These are phyloP conservation scores for barley (Hordeum vulgare) DNA, from an alignment of 176 grass and related monocot species.

Conservation along the genomic window DNA sequence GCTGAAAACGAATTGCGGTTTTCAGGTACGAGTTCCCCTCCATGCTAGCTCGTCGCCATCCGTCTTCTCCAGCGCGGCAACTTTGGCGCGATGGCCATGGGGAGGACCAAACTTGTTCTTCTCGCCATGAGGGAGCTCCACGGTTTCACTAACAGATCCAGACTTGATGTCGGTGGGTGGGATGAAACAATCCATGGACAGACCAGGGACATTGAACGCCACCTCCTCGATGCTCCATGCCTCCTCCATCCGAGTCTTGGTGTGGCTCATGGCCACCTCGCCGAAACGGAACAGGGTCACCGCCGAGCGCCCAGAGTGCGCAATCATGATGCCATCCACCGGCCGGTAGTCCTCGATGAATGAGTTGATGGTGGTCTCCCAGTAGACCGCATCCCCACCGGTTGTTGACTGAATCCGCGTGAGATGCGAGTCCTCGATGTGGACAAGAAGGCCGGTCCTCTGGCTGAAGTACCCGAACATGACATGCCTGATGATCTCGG, in stretches of 20 bases:
- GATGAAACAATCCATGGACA: constrained; percentile 77
- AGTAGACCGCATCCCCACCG: constrained; percentile 48
- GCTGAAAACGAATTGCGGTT: constrained; percentile 18
- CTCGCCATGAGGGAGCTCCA: constrained; percentile 45
- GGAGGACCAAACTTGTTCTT: constrained; percentile 17
- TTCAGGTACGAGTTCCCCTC: constrained; percentile 20
- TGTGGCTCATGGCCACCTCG: constrained; percentile 80
- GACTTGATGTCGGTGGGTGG: constrained; percentile 65
- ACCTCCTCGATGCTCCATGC: constrained; percentile 81
- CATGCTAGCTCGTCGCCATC: constrained; percentile 24
- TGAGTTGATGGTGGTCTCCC: constrained; percentile 67
- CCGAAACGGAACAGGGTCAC: constrained; percentile 72
- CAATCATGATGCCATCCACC: constrained; percentile 71
- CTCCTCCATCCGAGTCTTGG: constrained; percentile 73
- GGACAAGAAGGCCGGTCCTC: constrained; percentile 61
- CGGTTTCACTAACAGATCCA: constrained; percentile 44
- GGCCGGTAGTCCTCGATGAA: constrained; percentile 64
- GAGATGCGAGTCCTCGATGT: constrained; percentile 77
- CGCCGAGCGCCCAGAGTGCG: constrained; percentile 49
- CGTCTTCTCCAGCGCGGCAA: constrained; percentile 36
- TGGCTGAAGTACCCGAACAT: constrained; percentile 79
- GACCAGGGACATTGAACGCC: constrained; percentile 63
- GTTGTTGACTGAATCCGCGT: constrained; percentile 52
- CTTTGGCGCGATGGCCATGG: constrained; percentile 27
- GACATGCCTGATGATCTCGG: constrained; percentile 66